phyloP scores from a whole-genome alignment of 345 rosid species.

The Acer negundo region DNA sequence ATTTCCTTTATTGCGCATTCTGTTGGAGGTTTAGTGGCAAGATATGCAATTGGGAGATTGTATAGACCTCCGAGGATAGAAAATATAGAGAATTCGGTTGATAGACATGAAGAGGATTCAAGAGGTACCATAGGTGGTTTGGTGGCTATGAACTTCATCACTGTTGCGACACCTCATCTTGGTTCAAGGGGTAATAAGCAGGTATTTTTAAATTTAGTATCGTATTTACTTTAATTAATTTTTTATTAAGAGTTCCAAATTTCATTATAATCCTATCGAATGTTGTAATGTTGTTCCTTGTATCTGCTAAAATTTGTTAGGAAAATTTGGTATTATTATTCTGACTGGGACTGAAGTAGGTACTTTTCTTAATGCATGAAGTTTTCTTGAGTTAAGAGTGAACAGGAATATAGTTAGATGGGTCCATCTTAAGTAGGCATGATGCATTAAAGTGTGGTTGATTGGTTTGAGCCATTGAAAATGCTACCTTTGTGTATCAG shows the following conservation, averaged over 20 bases:
- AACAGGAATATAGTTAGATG: not conserved
- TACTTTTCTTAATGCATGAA: not conserved
- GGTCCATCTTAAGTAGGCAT: not conserved
- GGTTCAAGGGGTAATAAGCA: constrained; percentile 96
- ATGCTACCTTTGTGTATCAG: not conserved
- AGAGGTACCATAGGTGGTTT: constrained; percentile 72
- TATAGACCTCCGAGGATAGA: constrained; percentile 55
- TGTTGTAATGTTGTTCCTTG: not conserved
- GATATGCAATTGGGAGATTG: constrained; percentile 91
- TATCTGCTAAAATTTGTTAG: not conserved
- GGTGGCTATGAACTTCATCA: constrained; percentile 85
- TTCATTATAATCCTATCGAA: constrained; percentile 9
- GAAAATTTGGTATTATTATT: not conserved
- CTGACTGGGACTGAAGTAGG: not conserved
- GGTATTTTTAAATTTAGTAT: constrained; percentile 38
- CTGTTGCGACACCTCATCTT: constrained; percentile 97
- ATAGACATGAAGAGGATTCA: constrained; percentile 30
- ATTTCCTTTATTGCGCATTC: constrained; percentile 95
- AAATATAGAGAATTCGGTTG: constrained; percentile 29
- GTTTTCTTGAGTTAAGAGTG: not conserved
- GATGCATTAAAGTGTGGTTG: not conserved
- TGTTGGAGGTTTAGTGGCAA: constrained; percentile 87
- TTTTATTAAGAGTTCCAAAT: constrained; percentile 10
- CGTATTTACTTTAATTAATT: not conserved
- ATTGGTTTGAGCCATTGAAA: not conserved